Evolutionary conservation across 805 yeast species (phyloP).

Genomic region (Candida railenensis): DNA sequence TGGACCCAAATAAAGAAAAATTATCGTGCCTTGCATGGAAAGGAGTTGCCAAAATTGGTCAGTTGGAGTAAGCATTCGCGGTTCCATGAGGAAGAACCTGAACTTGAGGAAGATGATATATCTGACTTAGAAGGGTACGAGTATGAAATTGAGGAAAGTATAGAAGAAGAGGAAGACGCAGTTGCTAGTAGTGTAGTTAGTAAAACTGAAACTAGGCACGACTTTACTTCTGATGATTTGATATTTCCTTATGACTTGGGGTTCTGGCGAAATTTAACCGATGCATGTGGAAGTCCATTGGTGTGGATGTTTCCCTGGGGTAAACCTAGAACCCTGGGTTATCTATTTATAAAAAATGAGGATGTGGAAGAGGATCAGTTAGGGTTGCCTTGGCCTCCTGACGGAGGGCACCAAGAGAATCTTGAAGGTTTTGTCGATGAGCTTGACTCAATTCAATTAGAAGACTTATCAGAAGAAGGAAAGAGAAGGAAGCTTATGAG

Average conservation of each 20-base stretch:
- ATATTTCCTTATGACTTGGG: constrained; percentile 86
- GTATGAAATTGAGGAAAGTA: constrained; percentile 7
- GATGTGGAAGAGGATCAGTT: constrained; percentile 54
- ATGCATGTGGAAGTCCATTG: constrained; percentile 62
- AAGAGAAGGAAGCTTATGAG: constrained; percentile 12
- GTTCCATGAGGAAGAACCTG: constrained; percentile 14
- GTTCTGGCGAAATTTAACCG: constrained; percentile 48
- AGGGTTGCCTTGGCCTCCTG: constrained; percentile 91
- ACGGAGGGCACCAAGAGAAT: constrained; percentile 55
- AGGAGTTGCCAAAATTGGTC: constrained; percentile 42
- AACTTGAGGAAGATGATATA: constrained; percentile 7
- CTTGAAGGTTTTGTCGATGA: constrained; percentile 17
- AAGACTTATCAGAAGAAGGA: neutral
- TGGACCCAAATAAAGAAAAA: constrained; percentile 50
- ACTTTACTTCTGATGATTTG: constrained; percentile 58
- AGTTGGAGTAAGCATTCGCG: constrained; percentile 42
- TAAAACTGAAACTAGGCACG: constrained; percentile 14
- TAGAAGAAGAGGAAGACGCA: constrained; percentile 4
- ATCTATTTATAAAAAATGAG: constrained; percentile 55
- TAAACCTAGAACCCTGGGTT: constrained; percentile 59
- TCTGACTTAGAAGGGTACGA: constrained; percentile 2
- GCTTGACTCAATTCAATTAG: constrained; percentile 5
- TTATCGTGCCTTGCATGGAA: constrained; percentile 39
- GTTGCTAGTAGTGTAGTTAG: constrained; percentile 6
- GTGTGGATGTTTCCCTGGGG: constrained; percentile 75